Evolutionary conservation across 2,329 filamentous ascomycete species (phyloP), one percentile per base, ranked within the genome.

Genomic region (Cladorrhinum sp.): DNA sequence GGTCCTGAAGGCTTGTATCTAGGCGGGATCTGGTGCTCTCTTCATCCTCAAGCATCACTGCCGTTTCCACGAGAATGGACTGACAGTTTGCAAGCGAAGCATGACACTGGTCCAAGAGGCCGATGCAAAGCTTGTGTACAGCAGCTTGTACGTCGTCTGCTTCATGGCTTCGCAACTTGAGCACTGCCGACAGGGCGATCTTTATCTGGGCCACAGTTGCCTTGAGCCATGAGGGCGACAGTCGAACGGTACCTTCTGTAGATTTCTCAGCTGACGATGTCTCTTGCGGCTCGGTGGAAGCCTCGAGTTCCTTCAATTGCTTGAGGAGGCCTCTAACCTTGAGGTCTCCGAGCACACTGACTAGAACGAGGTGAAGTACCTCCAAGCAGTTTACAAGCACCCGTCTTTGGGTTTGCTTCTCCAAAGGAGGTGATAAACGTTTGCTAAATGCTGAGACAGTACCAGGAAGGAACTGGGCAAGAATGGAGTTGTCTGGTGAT

Each of bases 381-480:
- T 83, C 76, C 7, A 96, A 71, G 18, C 84, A 84, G 58, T 77
- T 77, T 23, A 87, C 76, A 6, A 98, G 77, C 0, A 96, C 82
- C 45, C 81, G 84, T 65, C 81, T 86, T 50, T 75, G 73, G 1
- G 72, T 74, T 66, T 82, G 85, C 50, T 79, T 76, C 10, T 82
- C 81, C 45, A 83, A 84, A 0, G 87, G 89, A 0, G 86, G 85
- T 3, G 89, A 88, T 55, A 96, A 76, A 0, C 92, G 78, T 68
- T 89, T 93, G 1, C 89, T 87, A 23, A 99, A 77, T 1, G 87
- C 85, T 2, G 95, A 98, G 0, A 96, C 85, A 0, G 91, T 91
- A 9, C 93, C 92, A 0, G 96, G 95, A 48, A 98, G 80, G 69
- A 99, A 95, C 63, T 85, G 93, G 9, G 92, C 91, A 59, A 96